Conservation (phyloP, 768 basidiomycete species). For the Rhizopogon vesiculosus region DNA sequence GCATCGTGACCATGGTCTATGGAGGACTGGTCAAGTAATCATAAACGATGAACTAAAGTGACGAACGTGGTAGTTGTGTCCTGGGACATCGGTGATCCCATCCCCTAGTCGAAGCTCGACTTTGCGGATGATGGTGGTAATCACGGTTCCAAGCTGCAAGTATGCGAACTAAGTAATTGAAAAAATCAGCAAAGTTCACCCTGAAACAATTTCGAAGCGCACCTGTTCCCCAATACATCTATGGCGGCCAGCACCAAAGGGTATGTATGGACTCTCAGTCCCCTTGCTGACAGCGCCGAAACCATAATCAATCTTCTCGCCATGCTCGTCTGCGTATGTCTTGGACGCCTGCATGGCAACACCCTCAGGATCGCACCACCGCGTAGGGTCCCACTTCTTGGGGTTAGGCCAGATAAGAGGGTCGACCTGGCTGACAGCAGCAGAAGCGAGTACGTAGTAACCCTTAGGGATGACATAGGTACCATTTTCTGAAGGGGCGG, state of each 20-base stretch:
- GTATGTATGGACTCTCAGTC: constrained; percentile 93
- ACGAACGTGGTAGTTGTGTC: constrained; percentile 87
- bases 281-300: constrained; percentile 96
- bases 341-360: constrained; percentile 75
- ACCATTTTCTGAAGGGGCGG: constrained; percentile 68
- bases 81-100: constrained; percentile 50
- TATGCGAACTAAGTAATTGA: constrained; percentile 74
- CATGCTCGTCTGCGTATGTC: constrained; percentile 66
- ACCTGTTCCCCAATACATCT: constrained; percentile 92
- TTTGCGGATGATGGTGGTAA: constrained; percentile 72
- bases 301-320: constrained; percentile 94
- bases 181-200: not conserved
- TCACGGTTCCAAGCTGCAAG: constrained; percentile 82
- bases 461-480: constrained; percentile 88
- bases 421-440: constrained; percentile 86
- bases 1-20: constrained; percentile 93
- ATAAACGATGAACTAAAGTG: not conserved
- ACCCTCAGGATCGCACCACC: constrained; percentile 87
- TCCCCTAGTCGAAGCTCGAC: constrained; percentile 68
- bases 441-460: constrained; percentile 84
- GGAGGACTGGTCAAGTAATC: constrained; percentile 1
- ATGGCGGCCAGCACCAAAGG: constrained; percentile 96
- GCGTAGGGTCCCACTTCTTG: constrained; percentile 65
- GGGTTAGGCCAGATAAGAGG: constrained; percentile 76
- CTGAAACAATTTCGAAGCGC: constrained; percentile 11